Base-by-base conservation (phyloP, 1,284 basidiomycete genomes). In the Irpex sp. region DNA sequence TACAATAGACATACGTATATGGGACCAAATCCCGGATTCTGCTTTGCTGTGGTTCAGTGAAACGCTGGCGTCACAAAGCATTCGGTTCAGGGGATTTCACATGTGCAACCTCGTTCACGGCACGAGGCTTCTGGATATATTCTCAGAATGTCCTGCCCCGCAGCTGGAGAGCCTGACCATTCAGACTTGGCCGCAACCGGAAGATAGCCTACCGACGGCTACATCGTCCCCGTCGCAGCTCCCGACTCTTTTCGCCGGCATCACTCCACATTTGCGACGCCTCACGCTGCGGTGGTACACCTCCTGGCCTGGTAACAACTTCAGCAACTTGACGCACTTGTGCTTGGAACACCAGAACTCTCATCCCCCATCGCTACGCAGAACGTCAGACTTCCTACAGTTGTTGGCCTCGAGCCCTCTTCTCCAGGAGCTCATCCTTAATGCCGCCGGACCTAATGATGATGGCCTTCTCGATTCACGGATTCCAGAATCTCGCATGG, bases 101-200 rank as follows among this genome's bases (percentile, higher is more conserved):
- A 9, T 64, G 9, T 56, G 50, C 19, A 54, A 49, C 33, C 36
- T 51, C n/a, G 49, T 21, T n/a, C 35, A 58, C 26, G 39, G 17
- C 17, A 15, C 50, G 35, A 31, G 37, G 6, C 46, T 64, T 2
- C 33, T 59, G 26, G 55, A 56, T n/a, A 39, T 58, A 13, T 60
- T 64, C 17, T 47, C 57, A 3, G 63, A 64, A 59, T 61, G 60
- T 57, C 63, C 63, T n/a, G 58, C 63, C 4, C 60, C 60, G 9
- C 47, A 58, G 17, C 51, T 64, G 8, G 47, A 61, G 51, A 58
- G 33, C 50, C 31, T 64, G 11, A 64, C 55, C 4, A 47, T 64
- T 15, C 61, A 61, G 39, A 55, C 55, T n/a, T 33, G 26, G 53
- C 37, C 35, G 11, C 54, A 26, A 11, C 11, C 8, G 8, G 57